Conservation (phyloP, 148 eudicot species). For the Pouteria glomerata region DNA sequence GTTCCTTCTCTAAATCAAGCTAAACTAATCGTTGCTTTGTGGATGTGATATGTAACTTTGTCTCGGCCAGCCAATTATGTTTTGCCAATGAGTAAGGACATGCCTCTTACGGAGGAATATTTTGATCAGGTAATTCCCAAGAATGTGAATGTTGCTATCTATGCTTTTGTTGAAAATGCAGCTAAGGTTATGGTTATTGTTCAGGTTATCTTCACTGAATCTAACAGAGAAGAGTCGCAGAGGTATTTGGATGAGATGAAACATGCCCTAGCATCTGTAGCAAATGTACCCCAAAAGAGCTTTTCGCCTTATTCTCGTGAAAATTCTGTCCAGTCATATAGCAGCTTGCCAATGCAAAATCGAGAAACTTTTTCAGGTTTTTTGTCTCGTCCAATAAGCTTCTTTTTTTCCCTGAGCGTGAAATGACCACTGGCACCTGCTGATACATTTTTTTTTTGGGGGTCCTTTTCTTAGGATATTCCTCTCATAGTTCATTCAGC, state of each 20-base stretch:
- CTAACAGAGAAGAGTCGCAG: conserved; percentile 36
- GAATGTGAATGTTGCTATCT: not conserved
- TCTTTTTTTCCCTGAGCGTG: not conserved
- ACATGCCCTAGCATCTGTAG: conserved; percentile 9
- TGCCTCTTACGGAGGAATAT: conserved; percentile 49
- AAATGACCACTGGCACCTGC: not conserved
- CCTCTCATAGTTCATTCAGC: conserved; percentile 5
- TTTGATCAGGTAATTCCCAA: conserved; percentile 50
- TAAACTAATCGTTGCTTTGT: not conserved
- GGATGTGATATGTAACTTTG: not conserved
- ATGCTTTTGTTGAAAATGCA: not conserved
- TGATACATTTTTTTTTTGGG: not conserved
- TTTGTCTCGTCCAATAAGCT: not conserved
- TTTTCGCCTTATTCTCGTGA: conserved; percentile 22
- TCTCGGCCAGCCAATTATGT: conserved; percentile 49
- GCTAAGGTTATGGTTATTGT: conserved; percentile 8
- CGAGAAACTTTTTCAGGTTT: conserved; percentile 17
- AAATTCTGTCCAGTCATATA: conserved; percentile 20
- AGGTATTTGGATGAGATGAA: conserved; percentile 48
- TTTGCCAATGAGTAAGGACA: conserved; percentile 61
- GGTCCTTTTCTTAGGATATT: not conserved
- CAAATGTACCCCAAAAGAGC: not conserved
- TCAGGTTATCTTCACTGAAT: conserved; percentile 49
- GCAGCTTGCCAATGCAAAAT: conserved; percentile 11
- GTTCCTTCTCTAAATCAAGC: not conserved